Conservation (phyloP, 2,329 filamentous ascomycete genomes). For the Pseudocercospora musae region DNA sequence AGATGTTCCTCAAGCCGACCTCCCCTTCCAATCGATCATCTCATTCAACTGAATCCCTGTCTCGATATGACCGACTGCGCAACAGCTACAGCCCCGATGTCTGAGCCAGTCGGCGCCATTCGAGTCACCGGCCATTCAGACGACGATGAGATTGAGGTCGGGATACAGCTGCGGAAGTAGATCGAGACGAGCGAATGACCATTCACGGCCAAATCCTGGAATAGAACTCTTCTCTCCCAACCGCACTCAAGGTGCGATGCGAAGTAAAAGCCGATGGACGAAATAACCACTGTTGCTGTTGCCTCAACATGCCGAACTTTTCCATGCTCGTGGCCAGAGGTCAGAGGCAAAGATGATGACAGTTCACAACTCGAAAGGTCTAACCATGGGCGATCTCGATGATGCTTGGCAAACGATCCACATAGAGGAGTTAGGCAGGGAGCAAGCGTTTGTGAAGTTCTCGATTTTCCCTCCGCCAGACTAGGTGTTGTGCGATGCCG, state of each 20-base stretch:
- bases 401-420: background rate
- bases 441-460: too few species aligned
- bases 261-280: too few species aligned
- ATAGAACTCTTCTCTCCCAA: background rate
- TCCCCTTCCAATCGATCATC: background rate
- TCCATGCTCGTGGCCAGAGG: too few species aligned
- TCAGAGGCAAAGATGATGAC: too few species aligned
- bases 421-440: too few species aligned
- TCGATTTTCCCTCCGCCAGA: too few species aligned
- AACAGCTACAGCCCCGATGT: background rate
- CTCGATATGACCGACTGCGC: background rate
- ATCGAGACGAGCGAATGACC: too few species aligned
- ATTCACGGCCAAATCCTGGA: too few species aligned
- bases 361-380: background rate
- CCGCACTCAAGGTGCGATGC: background rate
- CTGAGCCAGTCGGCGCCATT: background rate
- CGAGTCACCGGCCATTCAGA: background rate
- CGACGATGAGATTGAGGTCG: background rate
- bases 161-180: background rate
- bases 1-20: background rate
- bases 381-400: background rate
- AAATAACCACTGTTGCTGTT: too few species aligned
- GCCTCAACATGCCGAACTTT: too few species aligned
- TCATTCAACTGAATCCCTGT: background rate
- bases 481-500: too few species aligned